A percentile compares a stretch with the other conserved stretches of the same genome.
These are phyloP conservation scores for Blastobotrys mokoenaii DNA, from an alignment of 805 yeast species.

Conservation along the genomic window DNA sequence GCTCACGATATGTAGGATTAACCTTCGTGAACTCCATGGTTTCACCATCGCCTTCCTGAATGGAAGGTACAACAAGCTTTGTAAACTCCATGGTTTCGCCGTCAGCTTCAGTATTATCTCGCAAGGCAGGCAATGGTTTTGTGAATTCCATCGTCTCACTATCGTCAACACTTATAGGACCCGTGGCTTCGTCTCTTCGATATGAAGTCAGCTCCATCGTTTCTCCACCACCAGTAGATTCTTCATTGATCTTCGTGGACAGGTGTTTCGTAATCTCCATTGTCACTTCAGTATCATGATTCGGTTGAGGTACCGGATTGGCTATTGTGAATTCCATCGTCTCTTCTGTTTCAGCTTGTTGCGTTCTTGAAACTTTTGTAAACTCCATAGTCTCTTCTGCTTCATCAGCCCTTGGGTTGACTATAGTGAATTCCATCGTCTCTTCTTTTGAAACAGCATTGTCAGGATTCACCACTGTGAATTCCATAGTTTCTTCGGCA, in stretches of 20 bases:
- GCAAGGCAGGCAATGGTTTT: too few relatives aligned
- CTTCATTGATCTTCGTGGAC: neutral
- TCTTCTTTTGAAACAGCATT: slow-evolving; percentile 1
- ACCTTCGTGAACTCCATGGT: slow-evolving; percentile 10
- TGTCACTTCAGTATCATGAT: slow-evolving; percentile 5
- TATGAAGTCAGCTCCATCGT: too few relatives aligned
- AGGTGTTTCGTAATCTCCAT: slow-evolving; percentile 14
- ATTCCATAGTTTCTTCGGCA: slow-evolving; percentile 3
- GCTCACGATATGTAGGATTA: neutral
- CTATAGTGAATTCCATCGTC: slow-evolving; percentile 4
- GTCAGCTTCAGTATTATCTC: neutral
- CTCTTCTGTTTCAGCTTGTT: neutral
- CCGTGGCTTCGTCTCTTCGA: too few relatives aligned
- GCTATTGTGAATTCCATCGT: slow-evolving; percentile 1
- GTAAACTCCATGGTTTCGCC: slow-evolving; percentile 7
- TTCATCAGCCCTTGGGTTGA: neutral
- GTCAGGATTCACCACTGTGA: neutral
- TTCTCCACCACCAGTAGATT: slow-evolving; percentile 3
- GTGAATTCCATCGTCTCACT: slow-evolving; percentile 3
- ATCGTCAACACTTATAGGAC: neutral
- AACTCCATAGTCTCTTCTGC: slow-evolving; percentile 23
- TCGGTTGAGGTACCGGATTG: neutral
- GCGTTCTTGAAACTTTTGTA: slow-evolving; percentile 9
- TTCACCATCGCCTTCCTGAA: neutral
- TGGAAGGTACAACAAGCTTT: neutral